Evolutionary conservation across 2,329 filamentous ascomycete genomes (phyloP), one percentile per base, ranked within the genome.

Genomic region (Fusarium nisikadoi): DNA sequence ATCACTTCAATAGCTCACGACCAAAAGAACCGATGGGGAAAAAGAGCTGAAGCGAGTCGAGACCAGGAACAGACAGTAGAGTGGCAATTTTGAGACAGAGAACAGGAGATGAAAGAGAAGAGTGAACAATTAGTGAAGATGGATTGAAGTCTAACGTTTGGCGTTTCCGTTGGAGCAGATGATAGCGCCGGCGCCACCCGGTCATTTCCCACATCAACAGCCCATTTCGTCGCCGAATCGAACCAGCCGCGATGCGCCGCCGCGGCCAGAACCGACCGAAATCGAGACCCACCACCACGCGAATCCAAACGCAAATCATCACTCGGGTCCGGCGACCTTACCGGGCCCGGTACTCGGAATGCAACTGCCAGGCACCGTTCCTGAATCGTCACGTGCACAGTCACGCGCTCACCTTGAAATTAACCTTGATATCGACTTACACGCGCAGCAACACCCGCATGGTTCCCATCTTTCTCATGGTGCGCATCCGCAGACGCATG

Each of bases 181-280:
- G 72, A 75, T 75, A 60, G 69, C 72, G 66, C 67, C 71, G 56
- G 63, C 71, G 67, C 71, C 71, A 73, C 71, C 73, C 71, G 67
- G 61, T n/a, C 73, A 75, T 52, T 68, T 70, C 49, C 75, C 71
- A 60, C 64, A 68, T 61, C 75, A 77, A 77, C 75, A 77, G 75
- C 74, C 75, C 75, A 77, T 75, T 77, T 72, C 75, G 38, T 60
- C 73, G 59, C 65, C 67, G 63, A 75, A 76, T 77, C 75, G 75
- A 75, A 75, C 75, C 72, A 77, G 74, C 68, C 62, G 63, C 63
- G 62, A 74, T 70, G 64, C 68, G 62, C 74, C 62, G 68, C 62
- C 68, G 23, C 75, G 74, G 65, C 75, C 64, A 73, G 65, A 71
- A 66, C 72, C 75, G 73, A 71, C 66, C 60, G 68, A 73, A 46